phyloP scores from a whole-genome alignment of 2,329 filamentous ascomycete species.

The Pseudopithomyces maydicus region DNA sequence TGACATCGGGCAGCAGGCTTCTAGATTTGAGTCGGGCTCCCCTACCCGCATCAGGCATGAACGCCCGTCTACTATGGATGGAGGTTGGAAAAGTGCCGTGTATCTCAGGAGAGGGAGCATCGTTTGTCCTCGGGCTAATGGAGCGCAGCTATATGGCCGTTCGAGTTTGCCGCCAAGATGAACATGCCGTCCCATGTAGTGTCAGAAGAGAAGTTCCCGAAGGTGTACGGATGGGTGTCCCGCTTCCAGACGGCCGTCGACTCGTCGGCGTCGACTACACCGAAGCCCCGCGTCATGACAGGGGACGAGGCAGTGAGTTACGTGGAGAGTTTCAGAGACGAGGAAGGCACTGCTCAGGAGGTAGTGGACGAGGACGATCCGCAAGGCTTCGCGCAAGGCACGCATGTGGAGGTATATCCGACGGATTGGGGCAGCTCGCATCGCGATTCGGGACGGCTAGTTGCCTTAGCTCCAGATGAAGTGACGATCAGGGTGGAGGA shows the following conservation, averaged over 20 bases:
- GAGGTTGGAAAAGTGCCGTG: constrained; percentile 5
- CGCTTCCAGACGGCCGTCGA: constrained; percentile 62
- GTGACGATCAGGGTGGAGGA: constrained; percentile 26
- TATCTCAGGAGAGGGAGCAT: neutral
- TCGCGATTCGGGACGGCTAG: constrained; percentile 26
- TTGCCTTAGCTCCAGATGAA: constrained; percentile 26
- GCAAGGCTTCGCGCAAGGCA: constrained; percentile 57
- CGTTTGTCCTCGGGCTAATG: constrained; percentile 8
- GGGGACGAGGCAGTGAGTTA: constrained; percentile 60
- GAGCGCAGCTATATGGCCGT: constrained; percentile 60
- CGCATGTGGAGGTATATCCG: constrained; percentile 51
- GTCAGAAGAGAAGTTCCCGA: constrained; percentile 60
- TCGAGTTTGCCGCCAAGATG: constrained; percentile 66
- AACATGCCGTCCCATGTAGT: constrained; percentile 61
- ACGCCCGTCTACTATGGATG: neutral
- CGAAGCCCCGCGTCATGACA: constrained; percentile 52
- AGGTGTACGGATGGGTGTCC: constrained; percentile 66
- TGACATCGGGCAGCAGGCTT: constrained; percentile 4
- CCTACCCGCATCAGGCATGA: constrained; percentile 3
- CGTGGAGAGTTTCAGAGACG: constrained; percentile 39
- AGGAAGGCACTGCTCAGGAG: constrained; percentile 49
- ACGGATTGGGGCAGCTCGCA: constrained; percentile 26
- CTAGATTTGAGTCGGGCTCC: neutral
- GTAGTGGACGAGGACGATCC: constrained; percentile 58
- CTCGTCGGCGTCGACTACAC: constrained; percentile 47